phyloP scores from a whole-genome alignment of 441 rosid genomes.

The Corymbia calophylla region DNA sequence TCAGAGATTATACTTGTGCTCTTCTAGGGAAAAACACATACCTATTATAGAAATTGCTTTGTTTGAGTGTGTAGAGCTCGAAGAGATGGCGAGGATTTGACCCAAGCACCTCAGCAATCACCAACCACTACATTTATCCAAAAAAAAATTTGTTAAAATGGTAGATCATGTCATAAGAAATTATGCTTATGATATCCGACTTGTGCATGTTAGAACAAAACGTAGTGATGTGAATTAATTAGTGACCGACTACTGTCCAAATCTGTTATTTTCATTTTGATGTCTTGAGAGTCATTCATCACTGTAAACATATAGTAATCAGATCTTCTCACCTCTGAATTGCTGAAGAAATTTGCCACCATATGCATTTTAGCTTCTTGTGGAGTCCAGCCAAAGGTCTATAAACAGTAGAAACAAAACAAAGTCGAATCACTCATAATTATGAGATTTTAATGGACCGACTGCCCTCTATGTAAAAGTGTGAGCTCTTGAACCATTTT shows the following conservation, averaged over 20 bases:
- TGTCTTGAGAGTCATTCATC: background rate
- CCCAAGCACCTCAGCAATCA: conserved; percentile 85
- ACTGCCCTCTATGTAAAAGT: background rate
- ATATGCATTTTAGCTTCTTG: conserved; percentile 91
- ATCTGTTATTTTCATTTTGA: background rate
- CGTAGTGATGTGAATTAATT: background rate
- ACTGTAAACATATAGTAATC: background rate
- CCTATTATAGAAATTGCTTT: conserved; percentile 72
- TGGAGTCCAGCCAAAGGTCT: conserved; percentile 93
- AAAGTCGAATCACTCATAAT: background rate
- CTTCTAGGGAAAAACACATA: conserved; percentile 20
- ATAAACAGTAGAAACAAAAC: conserved; percentile 16
- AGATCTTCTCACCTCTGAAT: conserved; percentile 59
- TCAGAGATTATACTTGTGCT: background rate
- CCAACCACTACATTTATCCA: conserved; percentile 52
- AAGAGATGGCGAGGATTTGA: conserved; percentile 85
- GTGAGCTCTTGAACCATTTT: background rate
- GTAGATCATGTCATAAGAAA: conserved; percentile 12
- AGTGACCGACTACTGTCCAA: background rate
- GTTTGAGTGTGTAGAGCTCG: conserved; percentile 90
- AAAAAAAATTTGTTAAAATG: background rate
- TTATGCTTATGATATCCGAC: background rate
- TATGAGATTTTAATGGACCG: background rate
- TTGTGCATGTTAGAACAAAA: background rate
- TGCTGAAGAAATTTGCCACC: conserved; percentile 85